Evolutionary conservation across 805 yeast species (phyloP).

Genomic region (Maudiozyma saulgeensis): DNA sequence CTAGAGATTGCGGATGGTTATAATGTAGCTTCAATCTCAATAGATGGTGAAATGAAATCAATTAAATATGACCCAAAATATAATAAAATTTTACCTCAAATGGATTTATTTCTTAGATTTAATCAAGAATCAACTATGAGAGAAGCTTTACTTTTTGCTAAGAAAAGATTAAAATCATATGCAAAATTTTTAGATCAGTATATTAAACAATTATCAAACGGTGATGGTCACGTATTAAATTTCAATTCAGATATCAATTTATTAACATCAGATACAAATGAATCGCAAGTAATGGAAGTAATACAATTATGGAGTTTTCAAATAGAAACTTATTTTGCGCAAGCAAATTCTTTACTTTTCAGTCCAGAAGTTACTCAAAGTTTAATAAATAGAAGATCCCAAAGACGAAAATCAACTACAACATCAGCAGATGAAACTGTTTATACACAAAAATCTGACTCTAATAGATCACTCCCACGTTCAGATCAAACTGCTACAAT

Average conservation of each 20-base stretch:
- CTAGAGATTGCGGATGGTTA: slow-evolving; percentile 10
- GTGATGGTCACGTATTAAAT: too few species aligned
- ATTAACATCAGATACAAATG: not conserved
- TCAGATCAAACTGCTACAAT: slow-evolving; percentile 2
- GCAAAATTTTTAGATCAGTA: not conserved
- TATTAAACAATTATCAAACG: not conserved
- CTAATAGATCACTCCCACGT: not conserved
- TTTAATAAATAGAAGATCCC: slow-evolving; percentile 14
- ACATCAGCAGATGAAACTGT: not conserved
- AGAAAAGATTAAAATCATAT: slow-evolving; percentile 14
- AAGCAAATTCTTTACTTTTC: slow-evolving; percentile 21
- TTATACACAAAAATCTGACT: not conserved
- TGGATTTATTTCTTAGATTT: slow-evolving; percentile 21
- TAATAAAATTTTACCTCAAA: slow-evolving; percentile 16
- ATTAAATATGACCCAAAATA: slow-evolving; percentile 20
- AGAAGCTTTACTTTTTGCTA: slow-evolving; percentile 15
- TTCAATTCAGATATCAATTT: too few species aligned
- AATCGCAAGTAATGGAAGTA: slow-evolving; percentile 15
- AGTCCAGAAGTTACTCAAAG: slow-evolving; percentile 19
- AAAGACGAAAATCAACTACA: not conserved
- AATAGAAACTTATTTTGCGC: slow-evolving; percentile 13
- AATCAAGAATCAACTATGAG: slow-evolving; percentile 15
- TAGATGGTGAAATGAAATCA: slow-evolving; percentile 19
- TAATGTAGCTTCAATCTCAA: slow-evolving; percentile 13
- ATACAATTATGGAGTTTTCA: slow-evolving; percentile 23